These are phyloP conservation scores for Gossypium longicalyx DNA, from an alignment of 345 rosid genomes.

Conservation along the genomic window DNA sequence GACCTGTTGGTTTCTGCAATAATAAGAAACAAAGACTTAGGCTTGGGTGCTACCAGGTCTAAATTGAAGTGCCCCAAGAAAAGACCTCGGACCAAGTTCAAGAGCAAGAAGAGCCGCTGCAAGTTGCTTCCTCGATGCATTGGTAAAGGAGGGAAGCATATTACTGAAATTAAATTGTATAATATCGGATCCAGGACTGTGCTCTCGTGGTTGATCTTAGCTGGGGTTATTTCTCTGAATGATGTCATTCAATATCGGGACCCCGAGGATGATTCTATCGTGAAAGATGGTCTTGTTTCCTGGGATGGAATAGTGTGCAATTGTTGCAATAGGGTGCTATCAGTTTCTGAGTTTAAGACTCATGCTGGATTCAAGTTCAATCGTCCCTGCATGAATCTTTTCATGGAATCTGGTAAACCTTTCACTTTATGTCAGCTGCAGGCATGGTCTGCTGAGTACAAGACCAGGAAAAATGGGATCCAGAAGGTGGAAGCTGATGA, in stretches of 20 bases:
- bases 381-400: constrained; percentile 76
- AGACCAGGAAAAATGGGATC: constrained; percentile 49
- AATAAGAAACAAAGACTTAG: constrained; percentile 46
- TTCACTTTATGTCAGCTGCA: constrained; percentile 70
- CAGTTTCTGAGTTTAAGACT: constrained; percentile 67
- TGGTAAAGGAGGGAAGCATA: constrained; percentile 41
- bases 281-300: constrained; percentile 70
- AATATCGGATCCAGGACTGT: constrained; percentile 57
- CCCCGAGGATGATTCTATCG: constrained; percentile 51
- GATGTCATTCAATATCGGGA: constrained; percentile 77
- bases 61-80: constrained; percentile 41
- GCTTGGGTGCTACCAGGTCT: constrained; percentile 27
- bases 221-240: constrained; percentile 48
- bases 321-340: constrained; percentile 62
- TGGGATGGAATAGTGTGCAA: constrained; percentile 69
- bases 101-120: constrained; percentile 51
- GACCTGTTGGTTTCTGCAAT: constrained; percentile 59
- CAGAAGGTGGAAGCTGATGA: constrained; percentile 45
- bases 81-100: constrained; percentile 43
- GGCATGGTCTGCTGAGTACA: constrained; percentile 91
- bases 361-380: constrained; percentile 72
- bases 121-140: constrained; percentile 58
- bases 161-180: constrained; percentile 41
- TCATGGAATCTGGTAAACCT: constrained; percentile 79
- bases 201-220: constrained; percentile 67